A percentile compares a stretch with the other conserved stretches of the same genome.
phyloP scores from a whole-genome alignment of 192 early-diverging fungal species.

The Backusella sp. region DNA sequence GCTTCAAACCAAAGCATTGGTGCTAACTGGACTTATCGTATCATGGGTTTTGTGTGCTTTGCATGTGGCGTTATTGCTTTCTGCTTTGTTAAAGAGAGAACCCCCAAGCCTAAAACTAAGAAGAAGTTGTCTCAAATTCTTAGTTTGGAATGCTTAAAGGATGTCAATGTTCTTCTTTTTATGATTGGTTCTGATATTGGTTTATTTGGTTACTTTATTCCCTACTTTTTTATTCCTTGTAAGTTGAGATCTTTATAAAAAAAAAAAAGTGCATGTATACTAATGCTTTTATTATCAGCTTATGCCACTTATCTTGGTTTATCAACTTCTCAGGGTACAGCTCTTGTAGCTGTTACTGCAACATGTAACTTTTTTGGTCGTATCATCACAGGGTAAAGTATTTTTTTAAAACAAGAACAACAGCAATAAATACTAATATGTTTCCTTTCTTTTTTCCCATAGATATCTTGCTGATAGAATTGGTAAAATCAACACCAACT shows the following conservation, averaged over 20 bases:
- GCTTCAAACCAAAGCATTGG: constrained; percentile 53
- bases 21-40: constrained; percentile 46
- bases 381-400: constrained; percentile 19
- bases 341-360: constrained; percentile 18
- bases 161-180: constrained; percentile 22
- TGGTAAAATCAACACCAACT: constrained; percentile 31
- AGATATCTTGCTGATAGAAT: constrained; percentile 27
- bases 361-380: constrained; percentile 27
- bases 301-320: constrained; percentile 31
- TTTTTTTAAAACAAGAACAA: background rate
- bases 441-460: background rate
- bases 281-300: background rate
- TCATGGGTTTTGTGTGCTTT: constrained; percentile 31
- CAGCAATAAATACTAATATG: background rate
- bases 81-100: constrained; percentile 16
- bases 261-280: background rate
- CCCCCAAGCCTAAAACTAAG: background rate
- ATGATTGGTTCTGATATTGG: constrained; percentile 14
- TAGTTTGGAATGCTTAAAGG: constrained; percentile 15
- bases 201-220: constrained; percentile 29
- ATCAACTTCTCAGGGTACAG: constrained; percentile 23
- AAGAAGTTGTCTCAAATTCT: constrained; percentile 14
- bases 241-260: background rate
- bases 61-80: background rate
- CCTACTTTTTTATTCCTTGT: constrained; percentile 30